Conservation (phyloP, 305 asterid species). For the Petunia hybrid region DNA sequence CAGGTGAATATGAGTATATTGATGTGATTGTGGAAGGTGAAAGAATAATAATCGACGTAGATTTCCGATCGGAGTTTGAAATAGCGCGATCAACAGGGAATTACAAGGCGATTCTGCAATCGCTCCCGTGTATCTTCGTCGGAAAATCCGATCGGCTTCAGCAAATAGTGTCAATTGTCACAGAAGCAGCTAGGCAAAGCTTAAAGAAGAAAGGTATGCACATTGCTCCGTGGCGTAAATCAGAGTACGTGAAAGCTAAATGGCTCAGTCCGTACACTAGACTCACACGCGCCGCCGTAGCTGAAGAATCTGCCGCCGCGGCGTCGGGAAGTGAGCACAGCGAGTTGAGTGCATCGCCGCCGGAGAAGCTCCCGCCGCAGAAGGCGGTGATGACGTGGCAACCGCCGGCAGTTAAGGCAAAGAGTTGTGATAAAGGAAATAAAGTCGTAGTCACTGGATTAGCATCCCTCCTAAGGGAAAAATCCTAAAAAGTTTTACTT, state of each 20-base stretch:
- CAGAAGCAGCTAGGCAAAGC: slow-evolving; percentile 82
- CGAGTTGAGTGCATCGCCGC: slow-evolving; percentile 40
- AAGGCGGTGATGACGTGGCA: slow-evolving; percentile 62
- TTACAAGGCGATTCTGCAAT: slow-evolving; percentile 62
- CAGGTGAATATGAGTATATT: slow-evolving; percentile 75
- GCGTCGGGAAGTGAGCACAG: slow-evolving; percentile 46
- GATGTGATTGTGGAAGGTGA: slow-evolving; percentile 65
- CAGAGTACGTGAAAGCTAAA: slow-evolving; percentile 80
- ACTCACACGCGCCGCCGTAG: slow-evolving; percentile 6
- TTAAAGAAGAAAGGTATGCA: slow-evolving; percentile 95
- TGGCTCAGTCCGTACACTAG: slow-evolving; percentile 81
- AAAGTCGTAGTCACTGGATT: slow-evolving; percentile 76
- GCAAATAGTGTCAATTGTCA: slow-evolving; percentile 74
- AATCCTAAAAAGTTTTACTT: slow-evolving; percentile 46
- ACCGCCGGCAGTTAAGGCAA: slow-evolving; percentile 73
- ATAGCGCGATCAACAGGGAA: slow-evolving; percentile 70
- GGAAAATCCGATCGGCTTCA: slow-evolving; percentile 83
- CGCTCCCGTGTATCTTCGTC: slow-evolving; percentile 71
- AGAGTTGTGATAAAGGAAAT: slow-evolving; percentile 59
- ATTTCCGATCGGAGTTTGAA: slow-evolving; percentile 82
- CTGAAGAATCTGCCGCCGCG: slow-evolving; percentile 28
- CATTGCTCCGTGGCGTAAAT: slow-evolving; percentile 95
- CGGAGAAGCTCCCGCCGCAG: slow-evolving; percentile 41
- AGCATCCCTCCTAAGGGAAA: slow-evolving; percentile 81
- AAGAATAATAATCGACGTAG: slow-evolving; percentile 62